Evolutionary conservation across 129 eudicot genomes (phyloP), one percentile per base, ranked within the genome.

Genomic region (Smallanthus sonchifolius): DNA sequence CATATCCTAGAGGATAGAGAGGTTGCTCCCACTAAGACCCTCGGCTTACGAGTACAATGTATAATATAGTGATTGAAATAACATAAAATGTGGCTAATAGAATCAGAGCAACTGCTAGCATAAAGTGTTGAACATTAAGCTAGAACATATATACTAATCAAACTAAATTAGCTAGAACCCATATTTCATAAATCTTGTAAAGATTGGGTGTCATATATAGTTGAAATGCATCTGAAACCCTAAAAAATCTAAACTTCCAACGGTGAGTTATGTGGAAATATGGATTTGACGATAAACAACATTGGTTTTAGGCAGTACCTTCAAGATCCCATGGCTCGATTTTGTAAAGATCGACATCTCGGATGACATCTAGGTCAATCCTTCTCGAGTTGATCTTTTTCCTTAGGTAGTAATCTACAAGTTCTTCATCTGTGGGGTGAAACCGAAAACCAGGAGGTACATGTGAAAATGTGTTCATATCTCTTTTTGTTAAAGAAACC

Each of bases 281-380:
- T 52, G 19, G 7, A 28, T 10, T 38, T 63, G 48, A 5, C 30
- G 30, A 36, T 19, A 61, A 16, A 24, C 15, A 16, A 79, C 28
- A 60, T 32, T 63, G 43, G 55, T 48, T 15, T 42, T 37, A 72
- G 65, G 45, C 6, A 16, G 4, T 84, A 92, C 97, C 97, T 88
- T 73, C 82, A 67, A 92, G 92, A 87, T 92, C 97, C 97, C 97
- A 92, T 16, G 97, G 97, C 88, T 92, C 97, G 6, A 92, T 92
- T 80, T 87, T 88, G 83, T 92, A 92, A 51, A 92, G 97, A 83
- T 92, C 97, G 49, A 92, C 75, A 61, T 92, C 97, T 85, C 84
- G 87, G 15, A 92, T 92, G 75, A 92, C 91, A 84, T 92, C 94
- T 6, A 87, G 77, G 77, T 92, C 94, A 6, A 92, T 92, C 75